These are phyloP conservation scores for Cryptococcus depauperatus DNA, from an alignment of 1,284 basidiomycete genomes.

Conservation along the genomic window DNA sequence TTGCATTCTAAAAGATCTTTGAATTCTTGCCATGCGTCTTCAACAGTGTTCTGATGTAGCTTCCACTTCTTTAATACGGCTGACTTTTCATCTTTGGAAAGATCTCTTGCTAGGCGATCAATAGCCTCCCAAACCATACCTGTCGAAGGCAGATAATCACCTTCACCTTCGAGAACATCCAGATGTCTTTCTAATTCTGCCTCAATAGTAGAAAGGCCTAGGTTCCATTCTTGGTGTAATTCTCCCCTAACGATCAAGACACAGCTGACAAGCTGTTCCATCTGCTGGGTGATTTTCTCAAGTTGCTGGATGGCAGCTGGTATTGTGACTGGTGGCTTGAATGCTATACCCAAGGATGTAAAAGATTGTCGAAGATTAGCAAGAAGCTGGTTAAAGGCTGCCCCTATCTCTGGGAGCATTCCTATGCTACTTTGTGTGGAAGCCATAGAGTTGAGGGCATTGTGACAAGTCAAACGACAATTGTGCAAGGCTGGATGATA, in stretches of 20 bases:
- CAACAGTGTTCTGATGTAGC: slow-evolving; percentile 26
- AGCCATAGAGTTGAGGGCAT: slow-evolving; percentile 4
- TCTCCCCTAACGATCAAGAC: slow-evolving; percentile 18
- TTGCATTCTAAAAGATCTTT: slow-evolving; percentile 32
- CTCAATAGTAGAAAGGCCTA: slow-evolving; percentile 20
- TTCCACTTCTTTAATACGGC: slow-evolving; percentile 29
- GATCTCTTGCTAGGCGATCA: slow-evolving; percentile 16
- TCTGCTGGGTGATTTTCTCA: slow-evolving; percentile 26
- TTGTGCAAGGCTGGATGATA: slow-evolving; percentile 1
- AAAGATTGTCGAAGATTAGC: slow-evolving; percentile 18
- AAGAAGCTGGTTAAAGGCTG: slow-evolving; percentile 21
- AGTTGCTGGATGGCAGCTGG: slow-evolving; percentile 27
- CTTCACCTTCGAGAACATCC: slow-evolving; percentile 15
- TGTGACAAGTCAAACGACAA: slow-evolving; percentile 1
- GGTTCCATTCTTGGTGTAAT: slow-evolving; percentile 30
- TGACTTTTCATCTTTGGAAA: slow-evolving; percentile 20
- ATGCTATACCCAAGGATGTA: slow-evolving; percentile 32
- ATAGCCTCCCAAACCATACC: slow-evolving; percentile 38
- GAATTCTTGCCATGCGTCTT: slow-evolving; percentile 41
- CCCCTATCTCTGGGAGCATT: slow-evolving; percentile 15
- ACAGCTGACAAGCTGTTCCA: slow-evolving; percentile 27
- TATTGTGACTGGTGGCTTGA: slow-evolving; percentile 37
- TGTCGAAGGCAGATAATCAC: slow-evolving; percentile 32
- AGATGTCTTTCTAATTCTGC: slow-evolving; percentile 21
- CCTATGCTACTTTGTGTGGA: neutral